Conservation (phyloP, 1,139 yeast species). For the Hyphopichia wangnamkhiaoensis region DNA sequence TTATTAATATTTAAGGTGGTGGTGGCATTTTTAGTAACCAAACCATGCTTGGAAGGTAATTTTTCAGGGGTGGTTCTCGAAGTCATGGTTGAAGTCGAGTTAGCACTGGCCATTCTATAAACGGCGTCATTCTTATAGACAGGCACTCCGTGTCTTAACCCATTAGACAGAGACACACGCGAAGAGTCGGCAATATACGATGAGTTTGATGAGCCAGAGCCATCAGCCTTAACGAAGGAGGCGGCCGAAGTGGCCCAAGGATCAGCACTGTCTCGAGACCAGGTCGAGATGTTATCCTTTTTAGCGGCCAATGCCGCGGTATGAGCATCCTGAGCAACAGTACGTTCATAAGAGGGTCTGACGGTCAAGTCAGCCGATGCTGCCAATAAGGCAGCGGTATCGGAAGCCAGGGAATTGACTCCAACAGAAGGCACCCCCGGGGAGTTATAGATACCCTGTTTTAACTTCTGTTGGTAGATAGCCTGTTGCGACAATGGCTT, state of each 20-base stretch:
- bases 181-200: slow-evolving; percentile 17
- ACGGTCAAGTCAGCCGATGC: slow-evolving; percentile 65
- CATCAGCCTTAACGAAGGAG: slow-evolving; percentile 17
- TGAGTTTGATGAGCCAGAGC: background rate
- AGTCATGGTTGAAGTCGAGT: slow-evolving; percentile 47
- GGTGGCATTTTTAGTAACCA: slow-evolving; percentile 18
- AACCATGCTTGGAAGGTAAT: slow-evolving; percentile 45
- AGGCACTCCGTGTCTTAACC: slow-evolving; percentile 38
- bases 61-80: slow-evolving; percentile 51
- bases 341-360: slow-evolving; percentile 61
- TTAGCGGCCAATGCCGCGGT: slow-evolving; percentile 64
- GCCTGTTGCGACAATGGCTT: slow-evolving; percentile 76
- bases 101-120: slow-evolving; percentile 42
- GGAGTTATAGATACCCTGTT: slow-evolving; percentile 69
- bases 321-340: slow-evolving; percentile 65
- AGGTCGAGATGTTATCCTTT: slow-evolving; percentile 36
- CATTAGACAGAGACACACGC: slow-evolving; percentile 12
- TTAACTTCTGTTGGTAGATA: slow-evolving; percentile 72
- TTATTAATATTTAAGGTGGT: slow-evolving; percentile 40
- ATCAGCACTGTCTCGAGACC: slow-evolving; percentile 46
- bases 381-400: slow-evolving; percentile 76
- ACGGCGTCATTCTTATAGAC: slow-evolving; percentile 38
- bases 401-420: slow-evolving; percentile 67
- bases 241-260: slow-evolving; percentile 53
- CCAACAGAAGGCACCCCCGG: slow-evolving; percentile 75